Base-by-base conservation (phyloP, 78 protist species). In the Cyanophora paradoxa region DNA sequence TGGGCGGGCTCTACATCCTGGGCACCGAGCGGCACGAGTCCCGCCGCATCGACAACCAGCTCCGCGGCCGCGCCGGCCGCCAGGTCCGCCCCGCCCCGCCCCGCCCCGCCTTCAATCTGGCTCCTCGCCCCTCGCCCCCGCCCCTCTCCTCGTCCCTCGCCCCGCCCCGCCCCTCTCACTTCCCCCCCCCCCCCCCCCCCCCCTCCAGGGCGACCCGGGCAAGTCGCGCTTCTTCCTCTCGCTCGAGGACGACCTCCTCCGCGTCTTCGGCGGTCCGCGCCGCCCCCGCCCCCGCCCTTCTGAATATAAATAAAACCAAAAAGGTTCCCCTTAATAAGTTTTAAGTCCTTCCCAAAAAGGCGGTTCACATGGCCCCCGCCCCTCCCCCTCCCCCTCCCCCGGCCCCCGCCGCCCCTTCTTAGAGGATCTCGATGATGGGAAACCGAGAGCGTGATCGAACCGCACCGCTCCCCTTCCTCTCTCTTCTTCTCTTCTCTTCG, bases 71-170 rank as follows among this genome's bases (percentile, higher is more conserved):
- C 65, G 46, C 74, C 16, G 80, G 73, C 24, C 58, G 80, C 61
- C 80, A 75, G 48, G 80, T 72, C 54, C 75, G 67, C 82, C 82
- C 82, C 3, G 82, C 75, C 67, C 59, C 69, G 24, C 36, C 70
- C 5, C 48, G 65, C 48, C 10, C 22, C 6, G 22, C 48, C 6
- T 42, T 6, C 22, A 10, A 42, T 42, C 50, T 44, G 13, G 50
- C 50, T 7, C 13, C 50, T 44, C 50, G 24, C 7, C 13, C 24
- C 24, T 7, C 50, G 7, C 13, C 24, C 13, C 24, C 50, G 50
- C 24, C 50, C 7, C 24, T n/a, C n/a, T n/a, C 10, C 22, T 42
- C 10, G 48, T 42, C 48, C 48, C 6, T 6, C 6, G 48, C 48
- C 10, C 22, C 10, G 48, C 6, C 48, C 48, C 6, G 6, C 22